Base-by-base conservation (phyloP, 352 stramenopile species). In the Globisporangium okanoganense region DNA sequence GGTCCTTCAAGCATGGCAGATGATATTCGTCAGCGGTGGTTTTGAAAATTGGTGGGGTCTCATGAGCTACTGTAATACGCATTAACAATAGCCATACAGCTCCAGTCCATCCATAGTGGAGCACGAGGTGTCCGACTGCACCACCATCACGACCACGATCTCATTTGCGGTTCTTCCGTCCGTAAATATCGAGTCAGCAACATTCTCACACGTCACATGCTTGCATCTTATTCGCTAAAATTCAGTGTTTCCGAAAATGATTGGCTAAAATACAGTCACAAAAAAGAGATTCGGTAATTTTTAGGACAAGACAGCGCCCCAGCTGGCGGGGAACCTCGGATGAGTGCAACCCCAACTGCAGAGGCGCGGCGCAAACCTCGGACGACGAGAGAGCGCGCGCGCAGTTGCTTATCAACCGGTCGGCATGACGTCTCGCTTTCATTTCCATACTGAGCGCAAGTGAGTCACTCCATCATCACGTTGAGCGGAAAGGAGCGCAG, bases 261-360 rank as follows among this genome's bases (percentile, higher is more conserved):
- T 54, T 54, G 47, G 47, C 25, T 54, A 18, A n/a, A n/a, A n/a
- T n/a, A n/a, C n/a, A n/a, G n/a, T n/a, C n/a, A n/a, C n/a, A n/a
- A 54, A 54, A 54, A 36, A 55, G 49, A 55, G 49, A 55, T 55
- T 55, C 49, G 18, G 49, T 55, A 27, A 29, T 27, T 31, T 25
- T 20, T 27, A 22, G 25, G n/a, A 27, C 43, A 13, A 49, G 20
- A 9, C 48, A 25, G 3, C 18, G 6, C 3, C n/a, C 29, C 41
- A 55, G 49, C 49, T 55, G 49, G 49, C 9, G 18, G 49, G 49
- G 49, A 41, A 36, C 13, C 22, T 12, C 29, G 18, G 49, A 55
- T 41, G 48, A 40, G 49, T 29, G 29, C 49, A 55, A 55, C 27
- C 24, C 8, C 13, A 25, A 36, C 22, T 22, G 49, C 49, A 55